Evolutionary conservation across 495 filamentous ascomycete species (phyloP).

Genomic region (Wilcoxina mikolae): DNA sequence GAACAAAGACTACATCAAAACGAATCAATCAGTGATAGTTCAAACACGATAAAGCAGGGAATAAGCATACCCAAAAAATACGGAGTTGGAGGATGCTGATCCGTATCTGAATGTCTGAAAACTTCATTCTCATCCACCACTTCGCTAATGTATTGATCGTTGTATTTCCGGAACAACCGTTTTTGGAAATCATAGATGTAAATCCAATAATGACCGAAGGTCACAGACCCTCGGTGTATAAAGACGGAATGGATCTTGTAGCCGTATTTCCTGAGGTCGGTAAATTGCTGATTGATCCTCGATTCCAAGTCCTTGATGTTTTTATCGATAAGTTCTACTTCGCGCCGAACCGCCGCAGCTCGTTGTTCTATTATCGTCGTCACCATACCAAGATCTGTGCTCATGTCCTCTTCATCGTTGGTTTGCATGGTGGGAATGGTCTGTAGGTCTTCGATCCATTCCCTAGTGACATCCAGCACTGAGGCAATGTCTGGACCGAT

Average conservation of each 20-base stretch:
- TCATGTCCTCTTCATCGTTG: not conserved
- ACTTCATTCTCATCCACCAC: constrained; percentile 48
- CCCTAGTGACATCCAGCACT: constrained; percentile 17
- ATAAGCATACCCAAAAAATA: constrained; percentile 54
- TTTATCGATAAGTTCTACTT: constrained; percentile 31
- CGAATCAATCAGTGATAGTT: not conserved
- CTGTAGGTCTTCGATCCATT: constrained; percentile 20
- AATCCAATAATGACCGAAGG: constrained; percentile 88
- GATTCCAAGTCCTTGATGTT: constrained; percentile 37
- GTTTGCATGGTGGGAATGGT: not conserved
- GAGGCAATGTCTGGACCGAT: constrained; percentile 19
- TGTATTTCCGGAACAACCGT: constrained; percentile 82
- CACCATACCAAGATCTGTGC: not conserved
- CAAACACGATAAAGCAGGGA: not conserved
- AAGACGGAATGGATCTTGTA: constrained; percentile 89
- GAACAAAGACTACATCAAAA: constrained; percentile 20
- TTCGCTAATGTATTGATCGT: constrained; percentile 67
- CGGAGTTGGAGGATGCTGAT: constrained; percentile 49
- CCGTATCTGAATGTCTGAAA: constrained; percentile 45
- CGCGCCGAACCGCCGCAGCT: not conserved
- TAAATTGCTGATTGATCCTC: constrained; percentile 49
- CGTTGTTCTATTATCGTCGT: not conserved
- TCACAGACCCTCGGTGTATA: constrained; percentile 60
- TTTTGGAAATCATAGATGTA: constrained; percentile 81
- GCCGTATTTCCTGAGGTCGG: constrained; percentile 40